Base-by-base conservation (phyloP, 2,329 filamentous ascomycete genomes). In the Geosmithia putterillii region DNA sequence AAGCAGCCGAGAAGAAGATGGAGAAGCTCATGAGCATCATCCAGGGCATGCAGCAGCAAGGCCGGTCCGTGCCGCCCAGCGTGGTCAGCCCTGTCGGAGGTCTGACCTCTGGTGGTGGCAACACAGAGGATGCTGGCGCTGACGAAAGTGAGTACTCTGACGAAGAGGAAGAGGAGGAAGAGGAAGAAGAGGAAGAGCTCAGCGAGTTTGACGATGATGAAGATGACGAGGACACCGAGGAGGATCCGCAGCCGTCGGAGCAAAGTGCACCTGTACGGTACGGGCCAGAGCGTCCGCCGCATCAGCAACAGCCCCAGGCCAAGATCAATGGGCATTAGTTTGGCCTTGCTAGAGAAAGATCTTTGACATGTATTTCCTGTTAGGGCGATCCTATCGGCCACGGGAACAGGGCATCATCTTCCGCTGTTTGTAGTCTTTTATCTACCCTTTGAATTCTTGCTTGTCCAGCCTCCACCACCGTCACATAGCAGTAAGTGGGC, bases 21-120 rank as follows among this genome's bases (percentile, higher is more conserved):
- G 83, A 87, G 48, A 94, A 94, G 62, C 78, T 98, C 45, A 90
- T 90, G 64, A 88, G 86, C 58, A 85, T 96, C 54, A 95, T 94
- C 64, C 85, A 92, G 48, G 86, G 88, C 54, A 95, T 96, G 87
- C 90, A 96, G 62, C 85, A 86, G 51, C 89, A 95, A 57, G 89
- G 90, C 15, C 81, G 90, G 47, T 87, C 87, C 44, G 75, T 80
- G 43, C 72, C 76, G 4, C 75, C 84, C 46, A 80, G 78, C 45
- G 70, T 76, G 65, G 74, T 68, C 44, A 73, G 68, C 49, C 76
- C 74, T 50, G 69, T 76, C 50, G 80, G 78, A 59, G 75, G 57
- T 56, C 76, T 23, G 73, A 73, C 51, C 65, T 60, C 46, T 63
- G 65, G 65, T 38, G 66, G 67, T 42, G 54, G 50, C 32, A 40